Evolutionary conservation across 2,329 filamentous ascomycete species (phyloP).

Genomic region (Verticillium dahliae): DNA sequence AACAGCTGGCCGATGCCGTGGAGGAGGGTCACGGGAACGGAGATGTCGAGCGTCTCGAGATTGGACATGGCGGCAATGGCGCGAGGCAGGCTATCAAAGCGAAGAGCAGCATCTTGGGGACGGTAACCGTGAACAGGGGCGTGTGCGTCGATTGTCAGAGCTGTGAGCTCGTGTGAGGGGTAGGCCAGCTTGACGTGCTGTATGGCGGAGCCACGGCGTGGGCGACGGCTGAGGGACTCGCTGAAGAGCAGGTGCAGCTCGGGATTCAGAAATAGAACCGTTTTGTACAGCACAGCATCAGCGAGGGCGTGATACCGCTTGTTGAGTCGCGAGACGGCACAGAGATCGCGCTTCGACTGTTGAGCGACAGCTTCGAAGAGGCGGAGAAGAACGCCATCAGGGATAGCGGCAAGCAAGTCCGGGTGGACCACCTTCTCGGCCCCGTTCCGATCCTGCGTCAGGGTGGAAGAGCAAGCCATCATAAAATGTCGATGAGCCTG

Average conservation of each 20-base stretch:
- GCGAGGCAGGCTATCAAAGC: conserved; percentile 36
- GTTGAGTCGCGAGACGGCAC: conserved; percentile 34
- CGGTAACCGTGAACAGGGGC: conserved; percentile 23
- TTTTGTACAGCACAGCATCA: conserved; percentile 40
- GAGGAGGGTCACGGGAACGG: conserved; percentile 34
- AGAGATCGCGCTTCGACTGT: conserved; percentile 30
- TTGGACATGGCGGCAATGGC: conserved; percentile 44
- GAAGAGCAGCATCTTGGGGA: conserved; percentile 17
- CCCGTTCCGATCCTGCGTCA: neutral
- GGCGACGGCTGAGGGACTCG: conserved; percentile 37
- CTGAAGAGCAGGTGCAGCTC: conserved; percentile 42
- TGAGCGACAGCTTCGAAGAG: conserved; percentile 29
- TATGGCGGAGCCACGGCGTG: conserved; percentile 39
- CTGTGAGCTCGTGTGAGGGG: conserved; percentile 33
- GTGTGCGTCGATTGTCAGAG: conserved; percentile 28
- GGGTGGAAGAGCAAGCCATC: neutral
- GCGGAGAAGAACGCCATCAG: conserved; percentile 30
- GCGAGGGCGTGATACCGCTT: conserved; percentile 34
- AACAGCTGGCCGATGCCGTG: conserved; percentile 42
- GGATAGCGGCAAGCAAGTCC: conserved; percentile 21
- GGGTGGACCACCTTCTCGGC: neutral
- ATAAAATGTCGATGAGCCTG: neutral
- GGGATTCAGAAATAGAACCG: conserved; percentile 36
- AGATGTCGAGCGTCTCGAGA: conserved; percentile 37
- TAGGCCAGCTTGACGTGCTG: conserved; percentile 37